Percentiles rank a stretch among this genome's conserved stretches.
phyloP scores from a whole-genome alignment of 2,329 filamentous ascomycete species.

The Graphium sp. region DNA sequence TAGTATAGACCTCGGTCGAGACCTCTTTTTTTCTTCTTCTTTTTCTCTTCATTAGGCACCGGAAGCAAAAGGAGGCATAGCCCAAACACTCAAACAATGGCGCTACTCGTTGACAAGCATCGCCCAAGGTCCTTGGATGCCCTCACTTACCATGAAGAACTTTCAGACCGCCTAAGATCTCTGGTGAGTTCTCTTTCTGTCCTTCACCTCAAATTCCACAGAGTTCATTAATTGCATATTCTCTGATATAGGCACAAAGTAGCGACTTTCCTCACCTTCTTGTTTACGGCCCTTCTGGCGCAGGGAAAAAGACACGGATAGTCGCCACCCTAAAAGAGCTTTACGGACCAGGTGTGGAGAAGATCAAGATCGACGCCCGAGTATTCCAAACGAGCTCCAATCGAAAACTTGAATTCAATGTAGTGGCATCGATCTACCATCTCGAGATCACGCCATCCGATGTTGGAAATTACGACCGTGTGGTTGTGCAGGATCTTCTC shows the following conservation, averaged over 20 bases:
- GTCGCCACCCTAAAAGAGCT: slow-evolving; percentile 90
- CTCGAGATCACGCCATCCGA: slow-evolving; percentile 96
- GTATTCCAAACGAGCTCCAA: slow-evolving; percentile 93
- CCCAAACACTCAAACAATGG: slow-evolving; percentile 37
- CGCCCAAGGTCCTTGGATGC: slow-evolving; percentile 57
- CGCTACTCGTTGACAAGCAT: slow-evolving; percentile 56
- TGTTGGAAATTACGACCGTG: slow-evolving; percentile 88
- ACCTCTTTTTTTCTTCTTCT: too few species aligned
- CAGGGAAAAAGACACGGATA: slow-evolving; percentile 94
- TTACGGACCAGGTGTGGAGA: slow-evolving; percentile 93
- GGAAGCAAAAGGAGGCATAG: too few species aligned
- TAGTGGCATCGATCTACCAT: slow-evolving; percentile 92
- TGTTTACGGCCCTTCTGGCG: slow-evolving; percentile 90
- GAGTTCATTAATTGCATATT: not conserved
- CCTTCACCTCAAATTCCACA: not conserved
- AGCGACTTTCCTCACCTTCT: slow-evolving; percentile 96
- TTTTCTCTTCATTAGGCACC: too few species aligned
- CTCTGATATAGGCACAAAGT: slow-evolving; percentile 60
- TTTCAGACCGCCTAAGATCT: slow-evolving; percentile 74
- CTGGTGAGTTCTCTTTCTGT: slow-evolving; percentile 39
- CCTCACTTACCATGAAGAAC: slow-evolving; percentile 74
- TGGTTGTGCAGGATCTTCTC: slow-evolving; percentile 86
- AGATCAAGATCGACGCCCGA: slow-evolving; percentile 97
- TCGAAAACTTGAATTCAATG: slow-evolving; percentile 98
- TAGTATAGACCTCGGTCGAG: too few species aligned